phyloP scores from a whole-genome alignment of 805 yeast species.

The Metschnikowia baotianmanensis region DNA sequence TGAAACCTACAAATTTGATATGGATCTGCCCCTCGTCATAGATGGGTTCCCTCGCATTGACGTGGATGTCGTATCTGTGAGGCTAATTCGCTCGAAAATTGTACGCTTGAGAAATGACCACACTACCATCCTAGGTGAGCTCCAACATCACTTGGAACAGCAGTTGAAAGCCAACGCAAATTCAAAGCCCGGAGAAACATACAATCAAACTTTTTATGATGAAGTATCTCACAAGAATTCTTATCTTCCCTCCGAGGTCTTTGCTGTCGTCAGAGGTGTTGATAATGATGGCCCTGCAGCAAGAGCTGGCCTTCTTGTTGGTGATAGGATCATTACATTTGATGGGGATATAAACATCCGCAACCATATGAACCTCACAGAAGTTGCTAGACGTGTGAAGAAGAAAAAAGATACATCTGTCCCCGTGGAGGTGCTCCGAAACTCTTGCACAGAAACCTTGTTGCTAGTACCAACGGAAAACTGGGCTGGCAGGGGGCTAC shows the following conservation, averaged over 20 bases:
- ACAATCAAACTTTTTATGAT: background rate
- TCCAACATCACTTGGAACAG: slow-evolving; percentile 46
- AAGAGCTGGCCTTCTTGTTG: slow-evolving; percentile 47
- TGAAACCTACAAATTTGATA: slow-evolving; percentile 47
- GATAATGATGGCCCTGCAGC: slow-evolving; percentile 55
- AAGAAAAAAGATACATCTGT: slow-evolving; percentile 31
- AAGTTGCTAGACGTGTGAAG: slow-evolving; percentile 44
- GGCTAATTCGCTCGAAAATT: slow-evolving; percentile 61
- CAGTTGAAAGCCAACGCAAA: slow-evolving; percentile 33
- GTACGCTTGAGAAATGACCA: slow-evolving; percentile 72
- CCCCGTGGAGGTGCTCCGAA: slow-evolving; percentile 32
- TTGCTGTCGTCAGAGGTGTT: slow-evolving; percentile 54
- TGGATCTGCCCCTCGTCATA: slow-evolving; percentile 64
- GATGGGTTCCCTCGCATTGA: slow-evolving; percentile 90
- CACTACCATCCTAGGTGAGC: slow-evolving; percentile 41
- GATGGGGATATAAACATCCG: slow-evolving; percentile 51
- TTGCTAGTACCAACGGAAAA: slow-evolving; percentile 43
- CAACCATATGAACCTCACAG: slow-evolving; percentile 51
- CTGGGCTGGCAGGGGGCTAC: slow-evolving; percentile 68
- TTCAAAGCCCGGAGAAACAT: too few species aligned
- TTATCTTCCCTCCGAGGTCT: slow-evolving; percentile 34
- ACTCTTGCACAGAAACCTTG: slow-evolving; percentile 18
- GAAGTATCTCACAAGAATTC: background rate
- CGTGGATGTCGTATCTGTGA: slow-evolving; percentile 67
- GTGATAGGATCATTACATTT: slow-evolving; percentile 55